A percentile compares a stretch with the other conserved stretches of the same genome.
These are phyloP conservation scores for Puccinia triticina DNA, from an alignment of 1,284 basidiomycete genomes.

Conservation along the genomic window DNA sequence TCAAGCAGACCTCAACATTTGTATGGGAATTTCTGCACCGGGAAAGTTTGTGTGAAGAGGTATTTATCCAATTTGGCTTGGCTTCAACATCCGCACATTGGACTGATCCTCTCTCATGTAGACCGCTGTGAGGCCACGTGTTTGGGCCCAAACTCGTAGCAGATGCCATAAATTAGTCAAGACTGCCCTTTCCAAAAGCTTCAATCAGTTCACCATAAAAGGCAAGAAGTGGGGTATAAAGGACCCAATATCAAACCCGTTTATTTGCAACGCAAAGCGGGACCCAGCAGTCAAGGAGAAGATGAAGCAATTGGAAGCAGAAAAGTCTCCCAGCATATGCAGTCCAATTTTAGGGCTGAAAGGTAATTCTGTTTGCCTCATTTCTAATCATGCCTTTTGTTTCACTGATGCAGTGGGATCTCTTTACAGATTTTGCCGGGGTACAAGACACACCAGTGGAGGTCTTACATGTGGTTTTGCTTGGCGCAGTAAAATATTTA, in stretches of 20 bases:
- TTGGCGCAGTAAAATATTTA: neutral
- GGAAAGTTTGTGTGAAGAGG: neutral
- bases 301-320: neutral
- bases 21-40: neutral
- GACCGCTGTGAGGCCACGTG: no score
- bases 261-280: neutral
- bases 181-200: no score
- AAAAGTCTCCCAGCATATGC: neutral
- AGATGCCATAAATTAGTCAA: no score
- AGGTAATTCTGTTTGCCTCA: neutral
- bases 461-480: slow-evolving; percentile 59
- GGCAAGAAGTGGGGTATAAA: no score
- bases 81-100: no score
- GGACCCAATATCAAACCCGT: no score
- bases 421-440: slow-evolving; percentile 31
- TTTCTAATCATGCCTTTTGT: neutral
- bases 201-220: no score
- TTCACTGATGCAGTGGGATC: no score
- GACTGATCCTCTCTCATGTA: no score
- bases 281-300: neutral
- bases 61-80: no score
- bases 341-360: neutral
- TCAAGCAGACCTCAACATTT: neutral
- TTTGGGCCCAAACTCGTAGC: no score
- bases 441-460: slow-evolving; percentile 55